These are phyloP conservation scores for Penicillium macrosclerotiorum DNA, from an alignment of 495 filamentous ascomycete species.

Conservation along the genomic window DNA sequence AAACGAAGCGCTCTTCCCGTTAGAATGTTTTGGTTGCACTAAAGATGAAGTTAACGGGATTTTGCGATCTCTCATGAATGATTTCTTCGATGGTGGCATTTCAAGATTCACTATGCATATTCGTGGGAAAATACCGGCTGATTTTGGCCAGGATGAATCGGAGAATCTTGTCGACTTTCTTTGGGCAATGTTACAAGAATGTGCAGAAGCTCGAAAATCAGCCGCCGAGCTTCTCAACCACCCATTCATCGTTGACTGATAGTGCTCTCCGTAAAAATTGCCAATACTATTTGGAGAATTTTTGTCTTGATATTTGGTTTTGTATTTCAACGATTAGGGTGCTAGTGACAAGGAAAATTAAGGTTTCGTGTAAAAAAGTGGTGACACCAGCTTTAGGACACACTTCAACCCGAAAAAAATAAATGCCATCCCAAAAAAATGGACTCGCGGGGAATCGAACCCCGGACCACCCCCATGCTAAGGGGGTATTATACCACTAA, in stretches of 20 bases:
- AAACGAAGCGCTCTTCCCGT: conserved; percentile 23
- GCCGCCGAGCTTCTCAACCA: conserved; percentile 13
- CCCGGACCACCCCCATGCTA: conserved; percentile 55
- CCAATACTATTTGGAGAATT: too few species aligned
- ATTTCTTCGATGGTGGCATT: not conserved
- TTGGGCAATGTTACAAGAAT: conserved; percentile 16
- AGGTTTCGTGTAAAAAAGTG: too few species aligned
- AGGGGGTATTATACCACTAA: conserved; percentile 47
- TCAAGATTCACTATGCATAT: conserved; percentile 9
- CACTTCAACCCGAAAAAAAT: too few species aligned
- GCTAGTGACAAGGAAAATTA: too few species aligned
- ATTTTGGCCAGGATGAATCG: conserved; percentile 15
- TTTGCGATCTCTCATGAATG: conserved; percentile 7
- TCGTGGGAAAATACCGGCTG: conserved; percentile 11
- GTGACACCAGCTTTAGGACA: too few species aligned
- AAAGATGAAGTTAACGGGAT: conserved; percentile 8
- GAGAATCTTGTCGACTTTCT: conserved; percentile 14
- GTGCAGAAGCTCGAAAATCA: conserved; percentile 10
- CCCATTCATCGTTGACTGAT: too few species aligned
- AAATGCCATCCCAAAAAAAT: too few species aligned
- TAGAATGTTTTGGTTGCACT: conserved; percentile 13
- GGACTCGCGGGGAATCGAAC: conserved; percentile 57
- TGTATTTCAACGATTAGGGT: too few species aligned
- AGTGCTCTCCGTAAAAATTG: too few species aligned
- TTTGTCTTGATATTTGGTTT: too few species aligned